These are phyloP conservation scores for Quercus tomentella DNA, from an alignment of 331 rosid genomes.

Conservation along the genomic window DNA sequence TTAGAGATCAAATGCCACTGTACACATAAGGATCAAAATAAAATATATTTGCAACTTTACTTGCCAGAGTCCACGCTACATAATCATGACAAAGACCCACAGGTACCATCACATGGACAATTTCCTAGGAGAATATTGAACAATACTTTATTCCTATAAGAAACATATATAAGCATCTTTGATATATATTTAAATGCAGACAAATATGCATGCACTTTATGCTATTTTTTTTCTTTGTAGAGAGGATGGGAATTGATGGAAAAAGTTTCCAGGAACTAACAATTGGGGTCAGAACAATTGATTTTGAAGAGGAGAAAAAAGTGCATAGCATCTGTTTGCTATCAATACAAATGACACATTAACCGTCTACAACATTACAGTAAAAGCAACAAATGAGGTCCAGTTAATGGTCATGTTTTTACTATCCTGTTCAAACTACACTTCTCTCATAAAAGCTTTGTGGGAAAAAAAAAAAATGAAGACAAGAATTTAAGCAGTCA, in stretches of 20 bases:
- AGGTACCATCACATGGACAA: background rate
- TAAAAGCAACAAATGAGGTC: background rate
- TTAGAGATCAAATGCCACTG: background rate
- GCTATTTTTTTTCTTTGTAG: background rate
- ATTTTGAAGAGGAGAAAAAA: background rate
- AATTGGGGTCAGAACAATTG: background rate
- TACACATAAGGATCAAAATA: background rate
- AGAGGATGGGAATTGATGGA: background rate
- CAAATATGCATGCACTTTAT: background rate
- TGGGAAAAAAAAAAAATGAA: slow-evolving; percentile 3
- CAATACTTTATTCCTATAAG: background rate
- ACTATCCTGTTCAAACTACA: background rate
- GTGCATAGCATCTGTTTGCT: background rate
- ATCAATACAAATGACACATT: background rate
- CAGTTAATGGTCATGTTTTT: background rate
- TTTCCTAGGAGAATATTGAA: background rate
- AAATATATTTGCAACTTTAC: background rate
- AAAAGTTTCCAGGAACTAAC: background rate
- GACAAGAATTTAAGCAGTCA: slow-evolving; percentile 5
- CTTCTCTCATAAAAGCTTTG: background rate
- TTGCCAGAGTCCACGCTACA: background rate
- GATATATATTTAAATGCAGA: background rate
- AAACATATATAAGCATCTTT: background rate
- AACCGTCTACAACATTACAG: background rate
- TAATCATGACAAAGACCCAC: background rate